phyloP scores from a whole-genome alignment of 805 yeast species.

The Ogataea allantospora region DNA sequence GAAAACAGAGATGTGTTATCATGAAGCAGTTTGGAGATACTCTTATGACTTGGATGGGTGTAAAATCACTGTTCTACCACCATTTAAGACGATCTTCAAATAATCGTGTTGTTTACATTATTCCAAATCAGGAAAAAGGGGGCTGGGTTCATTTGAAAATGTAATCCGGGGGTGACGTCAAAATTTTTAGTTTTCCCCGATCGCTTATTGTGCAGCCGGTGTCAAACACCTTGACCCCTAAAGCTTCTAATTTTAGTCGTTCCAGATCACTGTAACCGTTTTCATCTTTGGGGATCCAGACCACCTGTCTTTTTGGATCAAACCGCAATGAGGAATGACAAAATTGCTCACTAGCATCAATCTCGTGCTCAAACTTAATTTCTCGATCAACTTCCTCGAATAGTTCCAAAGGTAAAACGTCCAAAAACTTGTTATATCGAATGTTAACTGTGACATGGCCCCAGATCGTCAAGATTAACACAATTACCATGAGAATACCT shows the following conservation, averaged over 20 bases:
- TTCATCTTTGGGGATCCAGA: slow-evolving; percentile 34
- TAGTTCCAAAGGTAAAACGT: slow-evolving; percentile 38
- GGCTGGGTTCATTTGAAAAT: slow-evolving; percentile 21
- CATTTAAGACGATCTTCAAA: too few relatives aligned
- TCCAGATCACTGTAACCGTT: slow-evolving; percentile 32
- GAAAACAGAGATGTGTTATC: too few relatives aligned
- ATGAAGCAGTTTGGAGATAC: too few relatives aligned
- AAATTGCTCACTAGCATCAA: slow-evolving; percentile 15
- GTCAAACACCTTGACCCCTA: slow-evolving; percentile 22
- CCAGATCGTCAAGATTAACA: slow-evolving; percentile 53
- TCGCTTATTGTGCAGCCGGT: slow-evolving; percentile 19
- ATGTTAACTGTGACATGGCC: slow-evolving; percentile 53
- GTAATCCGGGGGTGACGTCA: slow-evolving; percentile 21
- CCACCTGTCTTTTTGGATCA: slow-evolving; percentile 18
- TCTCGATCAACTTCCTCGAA: slow-evolving; percentile 8
- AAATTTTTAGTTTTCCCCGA: slow-evolving; percentile 11
- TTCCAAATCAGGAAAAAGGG: slow-evolving; percentile 16
- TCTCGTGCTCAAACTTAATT: slow-evolving; percentile 2
- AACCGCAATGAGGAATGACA: slow-evolving; percentile 27
- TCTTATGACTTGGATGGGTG: too few relatives aligned
- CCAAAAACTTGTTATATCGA: slow-evolving; percentile 37
- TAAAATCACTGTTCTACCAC: too few relatives aligned
- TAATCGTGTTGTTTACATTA: slow-evolving; percentile 11
- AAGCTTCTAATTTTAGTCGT: slow-evolving; percentile 21
- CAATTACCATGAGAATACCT: slow-evolving; percentile 45